These are phyloP conservation scores for Paraphysoderma sedebokerense DNA, from an alignment of 371 early-diverging fungal genomes.

Conservation along the genomic window DNA sequence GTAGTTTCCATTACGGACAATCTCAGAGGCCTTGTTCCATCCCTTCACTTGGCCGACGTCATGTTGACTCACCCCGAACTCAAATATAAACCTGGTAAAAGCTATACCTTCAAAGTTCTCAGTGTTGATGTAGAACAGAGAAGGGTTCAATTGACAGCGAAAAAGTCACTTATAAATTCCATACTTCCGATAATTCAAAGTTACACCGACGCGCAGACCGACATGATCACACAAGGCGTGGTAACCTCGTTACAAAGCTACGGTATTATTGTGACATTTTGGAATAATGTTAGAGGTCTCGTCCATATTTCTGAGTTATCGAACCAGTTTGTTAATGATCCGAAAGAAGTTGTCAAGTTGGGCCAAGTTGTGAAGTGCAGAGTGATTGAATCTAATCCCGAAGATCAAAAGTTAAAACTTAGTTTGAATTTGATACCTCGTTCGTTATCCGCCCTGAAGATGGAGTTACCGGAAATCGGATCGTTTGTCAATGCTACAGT, in stretches of 20 bases:
- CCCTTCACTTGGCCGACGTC: constrained; percentile 55
- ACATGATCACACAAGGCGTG: constrained; percentile 42
- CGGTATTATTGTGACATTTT: constrained; percentile 62
- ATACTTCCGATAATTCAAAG: constrained; percentile 42
- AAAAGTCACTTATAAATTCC: constrained; percentile 56
- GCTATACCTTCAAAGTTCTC: constrained; percentile 51
- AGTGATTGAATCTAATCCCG: constrained; percentile 36
- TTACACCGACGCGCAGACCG: constrained; percentile 32
- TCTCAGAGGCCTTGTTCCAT: constrained; percentile 53
- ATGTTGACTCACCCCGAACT: constrained; percentile 50
- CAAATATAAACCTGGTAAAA: constrained; percentile 52
- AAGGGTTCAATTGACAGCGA: constrained; percentile 50
- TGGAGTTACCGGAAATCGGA: constrained; percentile 4
- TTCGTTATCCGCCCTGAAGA: constrained; percentile 10
- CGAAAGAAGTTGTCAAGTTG: constrained; percentile 30
- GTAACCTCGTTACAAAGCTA: constrained; percentile 33
- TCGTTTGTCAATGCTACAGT: neutral
- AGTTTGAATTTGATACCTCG: constrained; percentile 7
- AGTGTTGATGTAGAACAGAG: constrained; percentile 26
- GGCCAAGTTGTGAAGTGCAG: constrained; percentile 70
- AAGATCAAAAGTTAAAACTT: constrained; percentile 26
- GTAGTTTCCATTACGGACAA: constrained; percentile 4
- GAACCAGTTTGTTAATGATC: constrained; percentile 14
- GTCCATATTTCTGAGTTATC: constrained; percentile 46
- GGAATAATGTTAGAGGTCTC: constrained; percentile 48